These are phyloP conservation scores for Fusarium kyushuense DNA, from an alignment of 2,329 filamentous ascomycete species.

Conservation along the genomic window DNA sequence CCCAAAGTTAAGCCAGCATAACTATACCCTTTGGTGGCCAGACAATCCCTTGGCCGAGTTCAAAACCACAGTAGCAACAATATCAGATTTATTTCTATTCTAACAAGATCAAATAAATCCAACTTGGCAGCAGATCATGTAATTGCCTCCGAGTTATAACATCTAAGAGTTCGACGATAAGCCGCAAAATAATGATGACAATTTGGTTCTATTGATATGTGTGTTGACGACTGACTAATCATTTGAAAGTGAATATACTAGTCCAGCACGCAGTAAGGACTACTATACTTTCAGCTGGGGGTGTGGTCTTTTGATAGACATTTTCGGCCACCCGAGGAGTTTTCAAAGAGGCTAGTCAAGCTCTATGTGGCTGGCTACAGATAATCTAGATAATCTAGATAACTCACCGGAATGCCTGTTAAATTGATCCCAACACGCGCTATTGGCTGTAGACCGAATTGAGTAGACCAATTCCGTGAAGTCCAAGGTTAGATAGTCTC, in stretches of 20 bases:
- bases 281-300: constrained; percentile 46
- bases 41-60: constrained; percentile 61
- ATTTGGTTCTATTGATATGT: neutral
- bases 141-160: too few species aligned
- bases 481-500: constrained; percentile 10
- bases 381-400: neutral
- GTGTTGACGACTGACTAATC: neutral
- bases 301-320: constrained; percentile 43
- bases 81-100: constrained; percentile 45
- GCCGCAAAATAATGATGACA: too few species aligned
- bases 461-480: neutral
- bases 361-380: constrained; percentile 5
- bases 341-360: neutral
- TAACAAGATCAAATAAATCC: constrained; percentile 58
- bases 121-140: constrained; percentile 52
- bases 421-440: neutral
- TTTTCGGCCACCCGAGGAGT: constrained; percentile 1
- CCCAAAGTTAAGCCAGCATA: constrained; percentile 39
- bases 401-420: constrained; percentile 6
- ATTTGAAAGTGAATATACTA: neutral
- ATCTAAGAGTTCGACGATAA: too few species aligned
- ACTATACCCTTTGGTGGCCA: constrained; percentile 54
- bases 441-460: neutral
- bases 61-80: constrained; percentile 60
- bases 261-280: constrained; percentile 28